Conservation (phyloP, 208 protist genomes). For the Acanthamoeba royreba region DNA sequence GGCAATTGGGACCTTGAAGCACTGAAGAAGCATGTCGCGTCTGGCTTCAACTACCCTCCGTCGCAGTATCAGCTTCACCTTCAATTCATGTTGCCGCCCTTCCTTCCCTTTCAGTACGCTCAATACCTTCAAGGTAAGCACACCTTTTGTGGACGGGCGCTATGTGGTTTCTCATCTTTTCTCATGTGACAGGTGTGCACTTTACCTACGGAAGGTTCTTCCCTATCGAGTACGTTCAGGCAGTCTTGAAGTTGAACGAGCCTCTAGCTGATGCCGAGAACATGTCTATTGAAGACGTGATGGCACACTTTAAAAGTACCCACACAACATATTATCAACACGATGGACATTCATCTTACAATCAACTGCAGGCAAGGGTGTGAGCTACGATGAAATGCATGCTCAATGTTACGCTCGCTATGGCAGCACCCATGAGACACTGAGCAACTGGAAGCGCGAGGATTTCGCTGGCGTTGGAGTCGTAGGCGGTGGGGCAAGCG, state of each 20-base stretch:
- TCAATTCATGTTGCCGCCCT: constrained; percentile 79
- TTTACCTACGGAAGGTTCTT: constrained; percentile 82
- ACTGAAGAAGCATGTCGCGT: constrained; percentile 53
- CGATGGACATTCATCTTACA: neutral
- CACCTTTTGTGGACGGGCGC: neutral
- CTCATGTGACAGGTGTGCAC: constrained; percentile 68
- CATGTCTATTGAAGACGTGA: constrained; percentile 50
- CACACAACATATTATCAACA: neutral
- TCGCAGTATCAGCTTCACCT: constrained; percentile 85
- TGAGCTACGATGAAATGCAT: constrained; percentile 74
- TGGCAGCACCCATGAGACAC: constrained; percentile 48
- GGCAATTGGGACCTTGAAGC: neutral
- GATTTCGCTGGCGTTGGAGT: constrained; percentile 63
- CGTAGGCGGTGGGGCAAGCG: neutral
- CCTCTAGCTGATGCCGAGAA: neutral
- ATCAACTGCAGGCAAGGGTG: constrained; percentile 65
- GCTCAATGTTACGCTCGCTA: constrained; percentile 63
- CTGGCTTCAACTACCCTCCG: constrained; percentile 82
- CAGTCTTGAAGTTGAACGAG: constrained; percentile 37
- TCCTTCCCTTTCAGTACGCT: constrained; percentile 82
- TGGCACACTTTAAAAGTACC: neutral
- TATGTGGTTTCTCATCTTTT: neutral
- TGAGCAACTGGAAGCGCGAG: constrained; percentile 64
- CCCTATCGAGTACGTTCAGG: constrained; percentile 72
- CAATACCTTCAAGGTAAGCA: constrained; percentile 65